phyloP scores from a whole-genome alignment of 805 yeast genomes.

The Starmera pachycereana region DNA sequence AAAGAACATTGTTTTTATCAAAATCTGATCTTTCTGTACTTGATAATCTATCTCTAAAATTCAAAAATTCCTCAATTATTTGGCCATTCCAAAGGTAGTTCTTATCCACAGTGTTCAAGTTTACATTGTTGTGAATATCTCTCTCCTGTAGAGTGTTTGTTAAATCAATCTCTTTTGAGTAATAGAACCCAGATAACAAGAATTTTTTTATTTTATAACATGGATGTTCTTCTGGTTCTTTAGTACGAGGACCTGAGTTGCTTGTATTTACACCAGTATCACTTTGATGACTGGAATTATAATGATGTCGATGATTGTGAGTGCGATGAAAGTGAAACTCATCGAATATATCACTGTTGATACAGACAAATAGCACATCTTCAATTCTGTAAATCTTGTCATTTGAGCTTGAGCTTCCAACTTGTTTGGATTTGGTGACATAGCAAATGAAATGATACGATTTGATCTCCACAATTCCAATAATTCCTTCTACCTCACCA shows the following conservation, averaged over 20 bases:
- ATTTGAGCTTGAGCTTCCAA: constrained; percentile 45
- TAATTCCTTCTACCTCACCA: neutral
- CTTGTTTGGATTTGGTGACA: constrained; percentile 18
- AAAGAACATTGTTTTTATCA: constrained; percentile 62
- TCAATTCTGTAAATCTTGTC: constrained; percentile 40
- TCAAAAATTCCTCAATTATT: constrained; percentile 69
- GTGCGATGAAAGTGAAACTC: constrained; percentile 1
- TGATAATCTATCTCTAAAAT: constrained; percentile 60
- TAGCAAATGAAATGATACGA: neutral
- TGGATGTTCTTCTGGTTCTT: constrained; percentile 51
- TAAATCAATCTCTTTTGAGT: constrained; percentile 81
- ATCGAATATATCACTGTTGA: constrained; percentile 46
- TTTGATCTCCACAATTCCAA: neutral
- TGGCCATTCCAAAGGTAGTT: constrained; percentile 88
- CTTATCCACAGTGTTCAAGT: constrained; percentile 42
- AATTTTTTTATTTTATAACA: constrained; percentile 68
- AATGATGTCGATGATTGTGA: neutral
- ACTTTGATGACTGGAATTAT: too few relatives aligned
- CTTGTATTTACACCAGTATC: too few relatives aligned
- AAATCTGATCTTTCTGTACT: constrained; percentile 43
- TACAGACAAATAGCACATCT: constrained; percentile 49
- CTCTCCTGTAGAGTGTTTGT: constrained; percentile 72
- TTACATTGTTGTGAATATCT: constrained; percentile 27
- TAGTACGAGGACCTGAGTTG: constrained; percentile 13
- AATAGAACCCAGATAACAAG: constrained; percentile 78